Percentiles rank a stretch among this genome's conserved stretches.
phyloP scores from a whole-genome alignment of 352 stramenopile genomes.

The Phytopythium delawarense region DNA sequence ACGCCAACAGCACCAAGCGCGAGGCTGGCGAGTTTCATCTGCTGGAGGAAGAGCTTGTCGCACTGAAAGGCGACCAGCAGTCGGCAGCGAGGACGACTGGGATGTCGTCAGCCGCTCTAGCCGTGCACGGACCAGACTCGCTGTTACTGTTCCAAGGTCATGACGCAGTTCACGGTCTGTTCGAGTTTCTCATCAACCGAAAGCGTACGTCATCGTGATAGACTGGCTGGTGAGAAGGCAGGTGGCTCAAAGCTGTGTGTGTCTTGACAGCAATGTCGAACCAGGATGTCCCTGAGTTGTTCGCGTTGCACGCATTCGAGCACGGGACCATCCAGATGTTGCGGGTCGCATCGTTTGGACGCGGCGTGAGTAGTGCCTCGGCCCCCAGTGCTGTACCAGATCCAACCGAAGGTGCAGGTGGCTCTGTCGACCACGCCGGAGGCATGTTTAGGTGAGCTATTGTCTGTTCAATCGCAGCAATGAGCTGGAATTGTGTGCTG shows the following conservation, averaged over 20 bases:
- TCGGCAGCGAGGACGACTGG: conserved; percentile 13
- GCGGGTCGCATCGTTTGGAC: conserved; percentile 32
- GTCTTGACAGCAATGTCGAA: conserved; percentile 53
- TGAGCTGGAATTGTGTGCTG: not conserved
- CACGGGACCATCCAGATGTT: conserved; percentile 62
- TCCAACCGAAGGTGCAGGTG: conserved; percentile 3
- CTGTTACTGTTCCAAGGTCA: conserved; percentile 63
- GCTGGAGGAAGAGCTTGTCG: conserved; percentile 37
- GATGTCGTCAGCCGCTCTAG: conserved; percentile 9
- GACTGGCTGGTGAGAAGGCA: not conserved
- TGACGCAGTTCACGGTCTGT: conserved; percentile 60
- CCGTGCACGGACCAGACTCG: conserved; percentile 56
- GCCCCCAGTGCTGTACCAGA: conserved; percentile 14
- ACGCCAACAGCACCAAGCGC: conserved; percentile 27
- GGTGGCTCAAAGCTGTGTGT: not conserved
- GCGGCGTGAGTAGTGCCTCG: conserved; percentile 10
- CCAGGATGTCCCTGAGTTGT: conserved; percentile 67
- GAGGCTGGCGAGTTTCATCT: conserved; percentile 44
- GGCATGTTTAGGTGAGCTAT: conserved; percentile 3
- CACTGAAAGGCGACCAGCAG: conserved; percentile 12
- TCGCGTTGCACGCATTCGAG: conserved; percentile 43
- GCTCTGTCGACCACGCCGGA: not conserved
- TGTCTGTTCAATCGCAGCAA: not conserved
- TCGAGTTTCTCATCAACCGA: conserved; percentile 75
- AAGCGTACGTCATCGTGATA: conserved; percentile 37